These are phyloP conservation scores for Circinella minor DNA, from an alignment of 371 early-diverging fungal species.

Conservation along the genomic window DNA sequence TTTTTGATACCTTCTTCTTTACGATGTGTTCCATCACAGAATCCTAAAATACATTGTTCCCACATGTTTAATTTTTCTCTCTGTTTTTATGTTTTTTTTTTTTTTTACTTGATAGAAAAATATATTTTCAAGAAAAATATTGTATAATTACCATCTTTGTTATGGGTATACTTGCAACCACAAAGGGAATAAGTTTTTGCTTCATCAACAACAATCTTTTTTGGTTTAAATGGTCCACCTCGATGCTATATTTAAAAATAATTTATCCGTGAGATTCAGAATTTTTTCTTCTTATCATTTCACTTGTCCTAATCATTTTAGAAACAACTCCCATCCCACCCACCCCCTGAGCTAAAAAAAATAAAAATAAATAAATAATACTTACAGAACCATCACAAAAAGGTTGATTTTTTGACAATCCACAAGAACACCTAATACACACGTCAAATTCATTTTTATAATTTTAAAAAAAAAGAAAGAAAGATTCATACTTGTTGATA, in stretches of 20 bases:
- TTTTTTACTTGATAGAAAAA: neutral
- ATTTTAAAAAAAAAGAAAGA: no score
- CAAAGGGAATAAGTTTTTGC: constrained; percentile 36
- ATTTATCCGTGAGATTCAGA: neutral
- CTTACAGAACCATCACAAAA: constrained; percentile 46
- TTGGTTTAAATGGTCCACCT: constrained; percentile 37
- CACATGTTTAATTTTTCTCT: no score
- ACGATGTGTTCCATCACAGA: constrained; percentile 44
- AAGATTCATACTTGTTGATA: no score
- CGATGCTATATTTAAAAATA: constrained; percentile 8
- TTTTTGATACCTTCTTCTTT: constrained; percentile 42
- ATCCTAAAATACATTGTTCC: constrained; percentile 15
- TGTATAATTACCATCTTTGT: constrained; percentile 20
- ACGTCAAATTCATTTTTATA: neutral
- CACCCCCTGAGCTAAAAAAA: no score
- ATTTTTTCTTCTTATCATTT: neutral
- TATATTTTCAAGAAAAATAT: neutral
- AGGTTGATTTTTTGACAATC: constrained; percentile 42
- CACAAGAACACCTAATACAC: constrained; percentile 33
- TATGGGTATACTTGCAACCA: constrained; percentile 40
- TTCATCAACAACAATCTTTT: constrained; percentile 41
- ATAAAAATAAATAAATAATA: neutral
- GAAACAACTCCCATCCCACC: no score
- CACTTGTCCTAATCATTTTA: neutral
- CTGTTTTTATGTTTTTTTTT: no score